Percentiles rank a stretch among this genome's conserved stretches.
These are phyloP conservation scores for Maudiozyma bulderi DNA, from an alignment of 805 yeast species.

Conservation along the genomic window DNA sequence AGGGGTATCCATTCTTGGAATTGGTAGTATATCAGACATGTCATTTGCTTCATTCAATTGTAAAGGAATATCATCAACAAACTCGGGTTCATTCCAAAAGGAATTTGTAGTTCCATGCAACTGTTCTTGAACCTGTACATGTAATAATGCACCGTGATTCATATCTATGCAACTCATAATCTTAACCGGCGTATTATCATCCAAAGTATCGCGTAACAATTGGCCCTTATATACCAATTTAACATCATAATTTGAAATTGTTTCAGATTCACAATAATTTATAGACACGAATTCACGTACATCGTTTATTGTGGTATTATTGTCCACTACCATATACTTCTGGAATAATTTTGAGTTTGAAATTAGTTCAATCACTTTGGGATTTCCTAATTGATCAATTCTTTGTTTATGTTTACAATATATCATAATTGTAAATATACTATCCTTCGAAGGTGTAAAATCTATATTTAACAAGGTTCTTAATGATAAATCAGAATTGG, in stretches of 20 bases:
- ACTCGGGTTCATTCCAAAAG: constrained; percentile 19
- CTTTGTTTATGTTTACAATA: constrained; percentile 17
- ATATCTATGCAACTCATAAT: constrained; percentile 14
- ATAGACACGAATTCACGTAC: constrained; percentile 22
- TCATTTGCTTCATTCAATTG: neutral
- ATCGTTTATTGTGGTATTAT: constrained; percentile 19
- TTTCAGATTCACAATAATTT: constrained; percentile 14
- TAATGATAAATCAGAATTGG: constrained; percentile 17
- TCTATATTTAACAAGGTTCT: constrained; percentile 28
- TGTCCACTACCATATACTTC: constrained; percentile 14
- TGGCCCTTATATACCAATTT: constrained; percentile 22
- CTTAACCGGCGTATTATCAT: constrained; percentile 14
- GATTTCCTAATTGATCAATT: constrained; percentile 4
- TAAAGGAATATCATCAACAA: neutral
- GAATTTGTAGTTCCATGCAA: constrained; percentile 16
- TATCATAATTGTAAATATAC: constrained; percentile 25
- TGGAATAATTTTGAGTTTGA: constrained; percentile 18
- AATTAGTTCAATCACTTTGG: constrained; percentile 12
- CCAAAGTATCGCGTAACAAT: constrained; percentile 7
- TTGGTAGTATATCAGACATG: neutral
- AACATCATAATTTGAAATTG: constrained; percentile 16
- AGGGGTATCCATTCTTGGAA: neutral
- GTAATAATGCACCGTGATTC: constrained; percentile 12
- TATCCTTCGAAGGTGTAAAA: constrained; percentile 25
- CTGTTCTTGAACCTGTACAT: constrained; percentile 22